Evolutionary conservation across 2,329 filamentous ascomycete species (phyloP).

Genomic region (Talaromyces sp.): DNA sequence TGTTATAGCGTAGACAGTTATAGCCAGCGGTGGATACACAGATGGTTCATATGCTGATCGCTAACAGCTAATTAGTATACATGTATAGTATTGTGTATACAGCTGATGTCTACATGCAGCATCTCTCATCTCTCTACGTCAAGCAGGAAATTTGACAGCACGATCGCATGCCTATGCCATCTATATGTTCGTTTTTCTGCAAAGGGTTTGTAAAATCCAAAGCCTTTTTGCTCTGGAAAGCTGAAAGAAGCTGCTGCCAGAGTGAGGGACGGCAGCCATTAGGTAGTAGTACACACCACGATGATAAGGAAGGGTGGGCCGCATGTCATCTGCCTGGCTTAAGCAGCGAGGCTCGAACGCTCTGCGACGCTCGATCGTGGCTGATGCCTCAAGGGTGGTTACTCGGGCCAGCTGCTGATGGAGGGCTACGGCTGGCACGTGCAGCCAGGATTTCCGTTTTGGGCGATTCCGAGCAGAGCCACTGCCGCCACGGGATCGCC

Average conservation of each 20-base stretch:
- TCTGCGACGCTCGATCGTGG: not conserved
- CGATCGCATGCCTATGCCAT: not conserved
- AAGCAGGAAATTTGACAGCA: not conserved
- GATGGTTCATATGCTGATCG: not conserved
- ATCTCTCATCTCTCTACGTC: not conserved
- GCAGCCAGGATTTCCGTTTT: conserved; percentile 5
- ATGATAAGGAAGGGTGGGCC: not conserved
- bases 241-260: not conserved
- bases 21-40: not conserved
- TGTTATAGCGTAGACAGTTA: not conserved
- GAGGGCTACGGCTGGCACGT: conserved; percentile 15
- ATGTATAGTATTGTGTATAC: not conserved
- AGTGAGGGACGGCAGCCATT: not conserved
- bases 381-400: conserved; percentile 5
- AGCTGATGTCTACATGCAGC: not conserved
- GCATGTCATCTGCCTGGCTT: not conserved
- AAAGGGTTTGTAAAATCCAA: not conserved
- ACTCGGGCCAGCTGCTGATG: conserved; percentile 3
- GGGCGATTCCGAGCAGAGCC: conserved; percentile 1
- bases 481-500: conserved; percentile 32
- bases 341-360: not conserved
- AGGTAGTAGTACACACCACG: not conserved
- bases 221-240: not conserved
- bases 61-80: not conserved
- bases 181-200: not conserved